These are phyloP conservation scores for Candida frijolesensis DNA, from an alignment of 1,139 yeast species.

Conservation along the genomic window DNA sequence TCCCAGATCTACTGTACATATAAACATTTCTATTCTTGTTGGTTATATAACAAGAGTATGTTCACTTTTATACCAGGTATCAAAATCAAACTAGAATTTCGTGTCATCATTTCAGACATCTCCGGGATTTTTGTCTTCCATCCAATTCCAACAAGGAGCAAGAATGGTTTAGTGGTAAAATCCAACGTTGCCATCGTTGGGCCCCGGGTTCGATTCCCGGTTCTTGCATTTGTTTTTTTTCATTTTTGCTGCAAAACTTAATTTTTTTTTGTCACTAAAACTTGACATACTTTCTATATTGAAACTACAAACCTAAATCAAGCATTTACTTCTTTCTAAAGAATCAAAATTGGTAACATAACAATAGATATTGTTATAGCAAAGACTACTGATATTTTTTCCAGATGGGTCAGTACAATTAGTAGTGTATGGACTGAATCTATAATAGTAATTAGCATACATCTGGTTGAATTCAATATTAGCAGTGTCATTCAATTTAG, in stretches of 20 bases:
- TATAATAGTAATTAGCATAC: conserved; percentile 49
- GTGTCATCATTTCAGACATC: too few species aligned
- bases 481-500: conserved; percentile 33
- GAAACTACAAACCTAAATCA: background rate
- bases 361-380: conserved; percentile 42
- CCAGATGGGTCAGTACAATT: conserved; percentile 40
- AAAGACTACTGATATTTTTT: conserved; percentile 8
- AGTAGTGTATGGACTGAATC: conserved; percentile 55
- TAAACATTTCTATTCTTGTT: too few species aligned
- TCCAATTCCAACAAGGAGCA: background rate
- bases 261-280: conserved; percentile 7
- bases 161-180: conserved; percentile 21
- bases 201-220: conserved; percentile 24
- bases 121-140: too few species aligned
- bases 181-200: conserved; percentile 23
- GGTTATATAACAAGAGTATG: too few species aligned
- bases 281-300: background rate
- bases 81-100: too few species aligned
- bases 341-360: conserved; percentile 16
- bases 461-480: conserved; percentile 46
- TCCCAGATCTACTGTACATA: too few species aligned
- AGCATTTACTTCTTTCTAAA: conserved; percentile 14
- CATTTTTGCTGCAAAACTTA: conserved; percentile 49
- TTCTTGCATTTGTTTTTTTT: conserved; percentile 17
- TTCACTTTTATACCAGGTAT: too few species aligned